Percentiles rank a stretch among this genome's conserved stretches.
Conservation (phyloP, 2,329 filamentous ascomycete genomes). For the Aspergillus sp. region DNA sequence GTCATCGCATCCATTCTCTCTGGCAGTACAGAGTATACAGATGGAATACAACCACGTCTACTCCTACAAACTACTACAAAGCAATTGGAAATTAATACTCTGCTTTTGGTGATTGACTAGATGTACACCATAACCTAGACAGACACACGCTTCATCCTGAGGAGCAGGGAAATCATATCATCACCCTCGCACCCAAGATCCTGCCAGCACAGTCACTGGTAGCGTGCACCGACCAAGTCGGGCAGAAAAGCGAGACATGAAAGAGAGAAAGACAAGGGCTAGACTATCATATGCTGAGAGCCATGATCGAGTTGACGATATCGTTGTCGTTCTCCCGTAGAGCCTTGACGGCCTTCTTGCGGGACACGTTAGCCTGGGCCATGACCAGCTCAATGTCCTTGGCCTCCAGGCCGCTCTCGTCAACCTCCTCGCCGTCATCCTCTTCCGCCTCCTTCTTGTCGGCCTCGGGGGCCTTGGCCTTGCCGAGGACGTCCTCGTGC, state of each 20-base stretch:
- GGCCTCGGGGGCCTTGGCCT: conserved; percentile 65
- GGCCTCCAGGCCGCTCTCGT: conserved; percentile 89
- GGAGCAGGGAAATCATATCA: neutral
- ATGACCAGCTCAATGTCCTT: conserved; percentile 99
- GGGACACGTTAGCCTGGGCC: conserved; percentile 92
- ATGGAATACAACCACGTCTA: neutral
- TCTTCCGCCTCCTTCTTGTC: conserved; percentile 77
- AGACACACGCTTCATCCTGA: conserved; percentile 24
- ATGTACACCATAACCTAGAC: conserved; percentile 34
- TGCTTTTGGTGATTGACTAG: conserved; percentile 30
- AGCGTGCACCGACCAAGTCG: conserved; percentile 10
- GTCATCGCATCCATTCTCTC: neutral
- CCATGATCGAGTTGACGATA: conserved; percentile 99
- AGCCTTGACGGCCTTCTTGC: conserved; percentile 98
- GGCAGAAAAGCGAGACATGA: conserved; percentile 7
- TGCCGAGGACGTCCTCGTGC: conserved; percentile 47
- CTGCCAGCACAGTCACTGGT: conserved; percentile 25
- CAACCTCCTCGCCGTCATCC: conserved; percentile 93
- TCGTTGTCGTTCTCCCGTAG: conserved; percentile 97
- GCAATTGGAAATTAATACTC: conserved; percentile 2
- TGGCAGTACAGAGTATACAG: neutral
- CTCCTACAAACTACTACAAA: neutral
- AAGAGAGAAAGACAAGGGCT: neutral
- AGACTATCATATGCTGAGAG: conserved; percentile 69
- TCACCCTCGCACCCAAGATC: conserved; percentile 30